Conservation (phyloP, 768 basidiomycete species). For the Sporobolomyces phaffii region DNA sequence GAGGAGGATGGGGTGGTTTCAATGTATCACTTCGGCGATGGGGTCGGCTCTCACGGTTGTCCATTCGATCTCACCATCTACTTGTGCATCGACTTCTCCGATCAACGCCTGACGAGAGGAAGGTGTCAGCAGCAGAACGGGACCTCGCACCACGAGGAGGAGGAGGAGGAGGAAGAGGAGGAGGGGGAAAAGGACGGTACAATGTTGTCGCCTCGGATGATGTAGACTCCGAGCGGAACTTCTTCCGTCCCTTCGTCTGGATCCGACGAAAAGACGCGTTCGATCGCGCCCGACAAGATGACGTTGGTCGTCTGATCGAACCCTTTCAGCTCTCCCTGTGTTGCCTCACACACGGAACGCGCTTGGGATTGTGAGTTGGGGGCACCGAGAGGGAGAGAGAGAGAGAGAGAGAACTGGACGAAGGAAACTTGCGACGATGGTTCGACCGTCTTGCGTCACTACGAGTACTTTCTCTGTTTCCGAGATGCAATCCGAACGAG, state of each 20-base stretch:
- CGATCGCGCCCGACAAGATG: slow-evolving; percentile 86
- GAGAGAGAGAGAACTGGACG: neutral
- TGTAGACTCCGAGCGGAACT: slow-evolving; percentile 85
- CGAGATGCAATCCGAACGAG: neutral
- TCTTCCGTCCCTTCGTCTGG: slow-evolving; percentile 85
- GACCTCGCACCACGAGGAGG: neutral
- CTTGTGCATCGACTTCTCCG: slow-evolving; percentile 54
- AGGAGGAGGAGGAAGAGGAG: neutral
- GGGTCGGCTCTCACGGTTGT: slow-evolving; percentile 79
- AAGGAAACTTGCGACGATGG: slow-evolving; percentile 67
- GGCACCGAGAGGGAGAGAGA: slow-evolving; percentile 7
- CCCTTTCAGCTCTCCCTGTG: slow-evolving; percentile 79
- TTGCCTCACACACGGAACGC: neutral
- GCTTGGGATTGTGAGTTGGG: too few species aligned
- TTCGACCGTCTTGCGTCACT: slow-evolving; percentile 90
- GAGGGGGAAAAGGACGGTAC: slow-evolving; percentile 54
- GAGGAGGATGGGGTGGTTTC: neutral
- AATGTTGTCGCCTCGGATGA: slow-evolving; percentile 97
- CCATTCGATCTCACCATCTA: slow-evolving; percentile 78
- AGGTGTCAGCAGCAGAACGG: neutral
- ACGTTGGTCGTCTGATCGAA: slow-evolving; percentile 95
- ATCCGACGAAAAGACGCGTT: slow-evolving; percentile 73
- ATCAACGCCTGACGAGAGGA: slow-evolving; percentile 46
- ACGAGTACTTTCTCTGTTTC: slow-evolving; percentile 77
- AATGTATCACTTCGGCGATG: slow-evolving; percentile 49